These are phyloP conservation scores for Kokia cookei DNA, from an alignment of 441 rosid genomes.

Conservation along the genomic window DNA sequence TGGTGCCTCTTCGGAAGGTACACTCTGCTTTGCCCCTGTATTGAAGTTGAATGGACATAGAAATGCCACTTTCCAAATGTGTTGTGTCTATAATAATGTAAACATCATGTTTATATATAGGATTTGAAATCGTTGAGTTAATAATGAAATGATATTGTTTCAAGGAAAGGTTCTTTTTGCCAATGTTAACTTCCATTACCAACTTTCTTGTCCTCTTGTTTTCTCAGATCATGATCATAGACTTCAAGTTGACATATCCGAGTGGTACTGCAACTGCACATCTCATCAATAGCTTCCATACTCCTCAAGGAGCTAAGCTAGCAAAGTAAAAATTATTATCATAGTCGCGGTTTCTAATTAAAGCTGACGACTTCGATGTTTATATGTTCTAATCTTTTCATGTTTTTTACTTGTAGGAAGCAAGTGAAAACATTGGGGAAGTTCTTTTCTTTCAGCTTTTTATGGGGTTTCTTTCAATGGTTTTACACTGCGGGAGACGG, in stretches of 20 bases:
- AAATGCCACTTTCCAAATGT: background rate
- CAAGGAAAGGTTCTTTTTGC: background rate
- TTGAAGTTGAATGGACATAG: background rate
- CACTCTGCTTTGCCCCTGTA: background rate
- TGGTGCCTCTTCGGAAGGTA: slow-evolving; percentile 90
- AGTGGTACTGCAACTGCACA: slow-evolving; percentile 96
- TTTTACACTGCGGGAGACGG: slow-evolving; percentile 67
- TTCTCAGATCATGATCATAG: slow-evolving; percentile 79
- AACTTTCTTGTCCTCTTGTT: background rate
- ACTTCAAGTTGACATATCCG: slow-evolving; percentile 86
- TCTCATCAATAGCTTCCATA: slow-evolving; percentile 93
- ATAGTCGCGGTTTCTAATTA: background rate
- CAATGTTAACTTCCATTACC: background rate
- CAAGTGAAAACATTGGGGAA: slow-evolving; percentile 72
- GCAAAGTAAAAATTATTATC: slow-evolving; percentile 48
- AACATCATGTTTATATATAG: background rate
- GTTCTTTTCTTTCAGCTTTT: slow-evolving; percentile 78
- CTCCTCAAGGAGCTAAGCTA: slow-evolving; percentile 78
- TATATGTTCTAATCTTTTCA: slow-evolving; percentile 8
- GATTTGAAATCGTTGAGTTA: background rate
- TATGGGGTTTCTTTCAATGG: slow-evolving; percentile 96
- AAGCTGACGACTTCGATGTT: background rate
- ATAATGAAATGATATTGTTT: background rate
- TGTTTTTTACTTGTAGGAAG: slow-evolving; percentile 39
- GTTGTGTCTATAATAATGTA: background rate